Conservation (phyloP, 345 rosid genomes). For the Camelina laxa region DNA sequence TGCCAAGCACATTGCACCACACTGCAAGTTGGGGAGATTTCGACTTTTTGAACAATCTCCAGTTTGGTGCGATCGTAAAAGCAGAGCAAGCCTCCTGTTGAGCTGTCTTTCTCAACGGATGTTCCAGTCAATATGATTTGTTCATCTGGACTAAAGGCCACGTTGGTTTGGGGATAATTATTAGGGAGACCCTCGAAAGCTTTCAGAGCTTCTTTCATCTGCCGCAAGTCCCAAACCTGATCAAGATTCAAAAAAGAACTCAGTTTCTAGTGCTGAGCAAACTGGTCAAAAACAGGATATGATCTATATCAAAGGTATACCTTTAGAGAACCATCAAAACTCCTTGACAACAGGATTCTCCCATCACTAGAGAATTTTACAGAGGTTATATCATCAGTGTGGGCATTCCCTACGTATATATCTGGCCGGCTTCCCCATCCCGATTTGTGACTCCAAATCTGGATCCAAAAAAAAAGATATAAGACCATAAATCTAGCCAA, state of each 20-base stretch:
- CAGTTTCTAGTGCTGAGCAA: constrained; percentile 22
- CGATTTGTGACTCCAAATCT: constrained; percentile 94
- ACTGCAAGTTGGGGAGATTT: constrained; percentile 82
- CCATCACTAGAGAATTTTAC: constrained; percentile 94
- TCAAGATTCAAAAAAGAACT: constrained; percentile 27
- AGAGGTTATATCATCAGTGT: constrained; percentile 87
- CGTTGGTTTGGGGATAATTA: constrained; percentile 89
- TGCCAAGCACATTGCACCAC: constrained; percentile 97
- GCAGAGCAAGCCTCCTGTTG: constrained; percentile 84
- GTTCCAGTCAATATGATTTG: constrained; percentile 90
- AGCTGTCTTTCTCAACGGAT: constrained; percentile 86
- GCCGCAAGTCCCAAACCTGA: constrained; percentile 97
- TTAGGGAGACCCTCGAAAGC: constrained; percentile 90
- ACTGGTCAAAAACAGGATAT: constrained; percentile 13
- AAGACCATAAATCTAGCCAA: neutral
- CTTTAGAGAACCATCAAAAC: constrained; percentile 90
- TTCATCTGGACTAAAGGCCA: constrained; percentile 92
- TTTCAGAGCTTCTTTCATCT: constrained; percentile 72
- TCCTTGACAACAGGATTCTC: constrained; percentile 73
- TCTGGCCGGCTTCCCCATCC: constrained; percentile 99
- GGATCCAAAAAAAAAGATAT: constrained; percentile 23
- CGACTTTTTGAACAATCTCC: constrained; percentile 88
- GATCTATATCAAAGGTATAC: constrained; percentile 44
- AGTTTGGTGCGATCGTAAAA: constrained; percentile 82
- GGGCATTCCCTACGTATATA: constrained; percentile 73